These are phyloP conservation scores for Saccharomycopsis fermentans DNA, from an alignment of 805 yeast genomes.

Conservation along the genomic window DNA sequence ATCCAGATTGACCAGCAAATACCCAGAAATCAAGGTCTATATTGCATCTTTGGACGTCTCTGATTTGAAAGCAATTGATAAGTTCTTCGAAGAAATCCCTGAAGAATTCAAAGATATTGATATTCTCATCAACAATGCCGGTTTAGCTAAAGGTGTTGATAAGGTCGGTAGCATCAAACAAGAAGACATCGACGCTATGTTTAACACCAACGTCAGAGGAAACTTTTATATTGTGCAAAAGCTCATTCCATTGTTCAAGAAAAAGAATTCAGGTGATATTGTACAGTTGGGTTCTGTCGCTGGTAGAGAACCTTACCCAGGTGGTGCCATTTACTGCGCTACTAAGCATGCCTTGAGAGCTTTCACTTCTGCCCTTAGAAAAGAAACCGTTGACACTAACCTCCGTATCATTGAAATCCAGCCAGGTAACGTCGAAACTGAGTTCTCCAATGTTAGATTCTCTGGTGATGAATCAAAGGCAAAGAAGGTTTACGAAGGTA, in stretches of 20 bases:
- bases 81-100: conserved; percentile 38
- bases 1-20: conserved; percentile 82
- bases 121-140: conserved; percentile 54
- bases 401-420: conserved; percentile 58
- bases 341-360: conserved; percentile 55
- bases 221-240: conserved; percentile 36
- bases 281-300: conserved; percentile 62
- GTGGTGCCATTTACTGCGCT: conserved; percentile 63
- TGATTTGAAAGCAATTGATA: conserved; percentile 37
- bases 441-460: conserved; percentile 50
- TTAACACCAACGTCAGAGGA: conserved; percentile 38
- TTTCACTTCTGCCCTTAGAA: conserved; percentile 53
- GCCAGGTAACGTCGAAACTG: conserved; percentile 65
- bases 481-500: conserved; percentile 38
- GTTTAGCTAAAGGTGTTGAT: conserved; percentile 36
- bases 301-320: conserved; percentile 61
- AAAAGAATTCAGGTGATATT: conserved; percentile 41
- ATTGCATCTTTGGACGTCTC: conserved; percentile 49
- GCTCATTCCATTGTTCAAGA: conserved; percentile 32
- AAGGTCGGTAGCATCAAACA: conserved; percentile 31
- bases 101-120: conserved; percentile 49
- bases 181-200: conserved; percentile 34
- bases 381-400: conserved; percentile 61
- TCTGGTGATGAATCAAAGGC: conserved; percentile 47
- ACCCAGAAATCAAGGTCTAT: conserved; percentile 37